Evolutionary conservation across 202 grass and related monocot species (phyloP).

Genomic region (Dendrocalamus latiflorus): DNA sequence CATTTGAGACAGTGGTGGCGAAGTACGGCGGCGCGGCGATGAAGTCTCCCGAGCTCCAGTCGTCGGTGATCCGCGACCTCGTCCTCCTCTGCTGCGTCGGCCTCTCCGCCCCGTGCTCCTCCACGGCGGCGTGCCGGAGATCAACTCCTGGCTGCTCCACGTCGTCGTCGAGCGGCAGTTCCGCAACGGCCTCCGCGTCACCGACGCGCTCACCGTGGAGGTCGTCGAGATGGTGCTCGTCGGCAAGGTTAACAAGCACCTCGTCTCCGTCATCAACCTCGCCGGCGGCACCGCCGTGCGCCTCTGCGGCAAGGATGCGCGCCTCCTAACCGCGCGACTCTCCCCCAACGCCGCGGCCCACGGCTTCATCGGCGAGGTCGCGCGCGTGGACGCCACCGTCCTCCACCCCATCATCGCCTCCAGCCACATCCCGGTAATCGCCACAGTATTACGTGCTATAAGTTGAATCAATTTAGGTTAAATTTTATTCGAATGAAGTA

Average conservation of each 20-base stretch:
- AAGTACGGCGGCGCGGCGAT: conserved; percentile 92
- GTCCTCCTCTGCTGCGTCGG: conserved; percentile 81
- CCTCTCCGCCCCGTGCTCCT: conserved; percentile 65
- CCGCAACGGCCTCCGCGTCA: conserved; percentile 73
- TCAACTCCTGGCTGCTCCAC: conserved; percentile 72
- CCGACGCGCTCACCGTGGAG: conserved; percentile 74
- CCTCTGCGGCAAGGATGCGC: conserved; percentile 85
- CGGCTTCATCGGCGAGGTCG: conserved; percentile 70
- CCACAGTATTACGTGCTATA: conserved; percentile 49
- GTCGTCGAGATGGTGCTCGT: conserved; percentile 96
- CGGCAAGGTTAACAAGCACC: conserved; percentile 86
- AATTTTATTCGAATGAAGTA: not conserved
- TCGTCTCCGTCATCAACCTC: conserved; percentile 79
- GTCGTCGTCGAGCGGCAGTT: conserved; percentile 67
- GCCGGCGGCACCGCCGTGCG: conserved; percentile 56
- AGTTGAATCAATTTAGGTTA: not conserved
- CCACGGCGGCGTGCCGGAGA: conserved; percentile 66
- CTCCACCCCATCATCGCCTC: conserved; percentile 53
- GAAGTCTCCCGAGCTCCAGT: conserved; percentile 67
- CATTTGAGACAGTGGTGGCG: conserved; percentile 84
- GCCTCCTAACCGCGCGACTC: conserved; percentile 73
- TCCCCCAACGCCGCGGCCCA: conserved; percentile 57
- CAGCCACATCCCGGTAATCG: conserved; percentile 79
- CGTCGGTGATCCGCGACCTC: conserved; percentile 73
- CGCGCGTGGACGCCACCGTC: conserved; percentile 55